A percentile compares a stretch with the other conserved stretches of the same genome.
phyloP scores from a whole-genome alignment of 768 basidiomycete genomes.

The Phaffia australis region DNA sequence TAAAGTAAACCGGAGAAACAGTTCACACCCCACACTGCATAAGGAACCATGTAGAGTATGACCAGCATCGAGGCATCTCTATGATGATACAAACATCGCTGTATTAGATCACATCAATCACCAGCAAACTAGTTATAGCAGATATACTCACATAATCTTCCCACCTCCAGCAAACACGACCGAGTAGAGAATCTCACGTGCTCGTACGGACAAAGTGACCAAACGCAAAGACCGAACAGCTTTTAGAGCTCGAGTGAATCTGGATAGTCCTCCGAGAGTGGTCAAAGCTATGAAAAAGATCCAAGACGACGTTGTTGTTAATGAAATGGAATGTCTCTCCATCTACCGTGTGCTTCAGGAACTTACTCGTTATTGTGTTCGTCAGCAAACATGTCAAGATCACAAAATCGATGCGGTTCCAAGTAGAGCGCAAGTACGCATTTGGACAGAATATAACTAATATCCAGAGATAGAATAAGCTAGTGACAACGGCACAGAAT shows the following conservation, averaged over 20 bases:
- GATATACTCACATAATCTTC: conserved; percentile 49
- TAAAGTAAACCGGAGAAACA: conserved; percentile 81
- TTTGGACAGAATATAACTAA: conserved; percentile 49
- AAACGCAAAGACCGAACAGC: conserved; percentile 77
- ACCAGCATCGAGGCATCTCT: conserved; percentile 75
- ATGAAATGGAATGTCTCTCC: conserved; percentile 31
- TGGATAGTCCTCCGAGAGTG: conserved; percentile 65
- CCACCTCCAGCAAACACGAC: conserved; percentile 74
- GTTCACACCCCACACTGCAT: conserved; percentile 79
- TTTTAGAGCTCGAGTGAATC: conserved; percentile 74
- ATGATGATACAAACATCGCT: no score
- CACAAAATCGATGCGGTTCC: conserved; percentile 82
- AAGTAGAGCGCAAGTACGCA: conserved; percentile 79
- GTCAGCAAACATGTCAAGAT: conserved; percentile 67
- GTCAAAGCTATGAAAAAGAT: conserved; percentile 46
- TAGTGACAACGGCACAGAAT: conserved; percentile 46
- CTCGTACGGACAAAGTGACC: conserved; percentile 75
- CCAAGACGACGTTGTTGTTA: conserved; percentile 50
- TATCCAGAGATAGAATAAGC: neutral
- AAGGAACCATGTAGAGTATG: conserved; percentile 81
- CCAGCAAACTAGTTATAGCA: no score
- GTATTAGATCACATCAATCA: no score
- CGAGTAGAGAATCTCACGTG: conserved; percentile 72
- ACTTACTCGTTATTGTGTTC: conserved; percentile 30
- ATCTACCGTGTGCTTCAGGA: neutral